Conservation (phyloP, 2,329 filamentous ascomycete species). For the Neoascochyta sp. region DNA sequence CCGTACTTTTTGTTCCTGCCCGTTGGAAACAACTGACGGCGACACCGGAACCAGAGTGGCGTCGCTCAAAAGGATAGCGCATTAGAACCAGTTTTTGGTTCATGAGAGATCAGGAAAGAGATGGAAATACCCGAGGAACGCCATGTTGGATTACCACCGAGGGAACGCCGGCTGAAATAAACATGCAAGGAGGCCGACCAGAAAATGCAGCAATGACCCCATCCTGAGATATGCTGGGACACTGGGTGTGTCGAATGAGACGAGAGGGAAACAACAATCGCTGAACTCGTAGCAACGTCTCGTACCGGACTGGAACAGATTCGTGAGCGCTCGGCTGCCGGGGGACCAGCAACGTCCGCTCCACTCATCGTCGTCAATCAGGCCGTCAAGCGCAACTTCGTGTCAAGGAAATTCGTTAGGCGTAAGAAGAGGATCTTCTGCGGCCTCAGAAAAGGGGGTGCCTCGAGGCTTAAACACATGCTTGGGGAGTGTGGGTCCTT, state of each 20-base stretch:
- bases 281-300: slow-evolving; percentile 24
- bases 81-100: slow-evolving; percentile 34
- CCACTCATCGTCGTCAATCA: slow-evolving; percentile 31
- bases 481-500: slow-evolving; percentile 44
- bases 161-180: slow-evolving; percentile 26
- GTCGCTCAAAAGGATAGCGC: slow-evolving; percentile 24
- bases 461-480: slow-evolving; percentile 28
- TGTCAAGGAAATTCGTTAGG: slow-evolving; percentile 38
- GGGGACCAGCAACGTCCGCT: slow-evolving; percentile 28
- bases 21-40: slow-evolving; percentile 16
- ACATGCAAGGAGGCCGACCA: slow-evolving; percentile 31
- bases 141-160: slow-evolving; percentile 12
- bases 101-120: slow-evolving; percentile 17
- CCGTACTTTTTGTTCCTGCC: slow-evolving; percentile 30
- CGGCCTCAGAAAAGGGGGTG: slow-evolving; percentile 8
- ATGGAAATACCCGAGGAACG: slow-evolving; percentile 16
- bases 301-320: slow-evolving; percentile 28
- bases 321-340: slow-evolving; percentile 33
- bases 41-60: slow-evolving; percentile 29
- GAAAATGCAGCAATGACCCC: slow-evolving; percentile 35
- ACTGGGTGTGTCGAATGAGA: slow-evolving; percentile 12
- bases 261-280: slow-evolving; percentile 15
- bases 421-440: slow-evolving; percentile 6
- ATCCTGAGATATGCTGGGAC: slow-evolving; percentile 29
- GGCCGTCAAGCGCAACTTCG: slow-evolving; percentile 35